Evolutionary conservation across 352 stramenopile species (phyloP), one percentile per base, ranked within the genome.

Genomic region (Phytopythium chamaehyphon): DNA sequence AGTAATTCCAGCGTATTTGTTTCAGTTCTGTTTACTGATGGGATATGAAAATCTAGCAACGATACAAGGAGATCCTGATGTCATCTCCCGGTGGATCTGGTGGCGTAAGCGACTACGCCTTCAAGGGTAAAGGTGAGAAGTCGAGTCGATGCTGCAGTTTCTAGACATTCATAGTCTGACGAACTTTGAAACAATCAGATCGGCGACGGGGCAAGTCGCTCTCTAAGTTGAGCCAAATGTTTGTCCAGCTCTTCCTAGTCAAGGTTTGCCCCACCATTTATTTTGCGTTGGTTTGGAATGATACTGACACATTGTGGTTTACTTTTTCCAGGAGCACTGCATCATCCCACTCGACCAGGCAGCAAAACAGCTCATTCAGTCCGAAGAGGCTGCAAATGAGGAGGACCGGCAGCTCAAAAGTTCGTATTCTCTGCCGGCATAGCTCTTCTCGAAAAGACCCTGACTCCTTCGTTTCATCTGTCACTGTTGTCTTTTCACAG

Each of bases 201-300:
- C 74, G 81, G 42, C 66, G 80, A 38, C 57, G 81, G 64, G 82
- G 83, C 11, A 92, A 91, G 47, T 97, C 89, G 8, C 73, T 99
- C 35, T 94, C 86, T 1, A 84, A 90, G 39, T 76, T 98, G 6
- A 97, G 88, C 63, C 93, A 97, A 62, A 91, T 97, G 62, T 97
- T 98, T 55, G 83, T 99, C 36, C 86, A 98, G 65, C 81, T 98
- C 14, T 99, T 98, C 64, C 69, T 99, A 14, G 83, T 70, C 55
- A 80, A 90, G 75, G 80, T 46, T 28, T 46, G 8, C 40, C 26
- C 26, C 40, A 24, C 28, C 21, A n/a, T 19, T n/a, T 10, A 33
- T 33, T 33, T 33, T 9, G 9, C 28, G 28, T 10, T 33, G 5
- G 5, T 5, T 33, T 9, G 28, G 28, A 9, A 10, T 33, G 5